Percentiles rank a stretch among this genome's conserved stretches.
Conservation (phyloP, 345 rosid species). For the Kandelia obovata region DNA sequence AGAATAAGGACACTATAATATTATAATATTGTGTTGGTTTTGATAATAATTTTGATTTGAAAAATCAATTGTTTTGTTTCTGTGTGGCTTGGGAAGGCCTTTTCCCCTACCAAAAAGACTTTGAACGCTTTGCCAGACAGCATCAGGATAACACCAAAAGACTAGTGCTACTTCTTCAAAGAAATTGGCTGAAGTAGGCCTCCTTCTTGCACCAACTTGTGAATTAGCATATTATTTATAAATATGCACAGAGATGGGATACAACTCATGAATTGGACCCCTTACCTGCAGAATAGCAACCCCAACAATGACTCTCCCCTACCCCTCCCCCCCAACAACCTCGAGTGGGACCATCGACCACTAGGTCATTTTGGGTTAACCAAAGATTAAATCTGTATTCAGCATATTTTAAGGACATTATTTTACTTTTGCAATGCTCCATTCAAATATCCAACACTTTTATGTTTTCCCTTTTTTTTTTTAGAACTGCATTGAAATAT, state of each 20-base stretch:
- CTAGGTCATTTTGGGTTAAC: too few relatives aligned
- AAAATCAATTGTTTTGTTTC: not conserved
- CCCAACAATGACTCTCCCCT: too few relatives aligned
- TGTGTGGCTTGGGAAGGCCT: not conserved
- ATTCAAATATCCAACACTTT: too few relatives aligned
- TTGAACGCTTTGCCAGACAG: not conserved
- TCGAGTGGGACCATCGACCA: too few relatives aligned
- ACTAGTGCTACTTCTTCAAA: not conserved
- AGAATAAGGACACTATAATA: not conserved
- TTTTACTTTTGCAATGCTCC: too few relatives aligned
- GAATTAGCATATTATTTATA: not conserved
- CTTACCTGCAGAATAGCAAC: too few relatives aligned
- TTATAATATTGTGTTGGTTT: not conserved
- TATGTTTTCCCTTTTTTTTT: too few relatives aligned
- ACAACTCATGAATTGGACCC: not conserved
- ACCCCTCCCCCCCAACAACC: too few relatives aligned
- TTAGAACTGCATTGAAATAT: too few relatives aligned
- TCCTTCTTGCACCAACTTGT: not conserved
- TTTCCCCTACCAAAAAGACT: not conserved
- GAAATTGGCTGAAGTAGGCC: not conserved
- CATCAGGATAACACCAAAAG: not conserved
- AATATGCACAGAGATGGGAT: not conserved
- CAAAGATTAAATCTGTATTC: too few relatives aligned
- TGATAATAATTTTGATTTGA: not conserved
- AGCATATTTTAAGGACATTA: too few relatives aligned